Conservation (phyloP, 2,329 filamentous ascomycete genomes). For the Ceratocystis smalleyi region DNA sequence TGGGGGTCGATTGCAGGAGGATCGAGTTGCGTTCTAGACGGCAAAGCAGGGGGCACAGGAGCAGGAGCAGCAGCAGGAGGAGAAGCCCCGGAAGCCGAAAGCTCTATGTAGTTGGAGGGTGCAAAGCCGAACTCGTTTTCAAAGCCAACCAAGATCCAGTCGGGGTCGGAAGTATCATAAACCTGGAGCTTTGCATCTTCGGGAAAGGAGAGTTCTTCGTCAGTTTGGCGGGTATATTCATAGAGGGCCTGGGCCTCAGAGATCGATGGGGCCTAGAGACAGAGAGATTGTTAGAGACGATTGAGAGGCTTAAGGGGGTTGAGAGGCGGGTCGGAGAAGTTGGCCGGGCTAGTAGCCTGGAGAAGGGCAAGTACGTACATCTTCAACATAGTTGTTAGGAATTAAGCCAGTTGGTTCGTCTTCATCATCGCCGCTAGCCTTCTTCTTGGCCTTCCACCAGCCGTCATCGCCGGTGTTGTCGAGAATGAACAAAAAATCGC, state of each 20-base stretch:
- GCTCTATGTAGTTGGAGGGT: conserved; percentile 88
- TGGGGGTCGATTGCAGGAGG: conserved; percentile 25
- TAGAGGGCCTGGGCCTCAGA: conserved; percentile 73
- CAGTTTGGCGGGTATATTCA: conserved; percentile 92
- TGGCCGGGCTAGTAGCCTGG: background rate
- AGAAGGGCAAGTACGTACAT: conserved; percentile 38
- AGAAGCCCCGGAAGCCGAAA: conserved; percentile 33
- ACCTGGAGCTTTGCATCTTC: conserved; percentile 74
- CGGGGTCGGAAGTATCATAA: conserved; percentile 79
- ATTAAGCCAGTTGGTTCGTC: conserved; percentile 83
- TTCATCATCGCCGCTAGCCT: conserved; percentile 65
- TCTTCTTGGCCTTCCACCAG: conserved; percentile 97
- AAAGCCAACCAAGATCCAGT: conserved; percentile 86
- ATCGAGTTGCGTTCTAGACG: conserved; percentile 27
- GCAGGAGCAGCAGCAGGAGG: conserved; percentile 18
- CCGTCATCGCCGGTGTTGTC: conserved; percentile 64
- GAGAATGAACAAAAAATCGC: conserved; percentile 75
- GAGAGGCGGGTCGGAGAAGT: background rate
- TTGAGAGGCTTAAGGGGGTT: background rate
- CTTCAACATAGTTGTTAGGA: conserved; percentile 87
- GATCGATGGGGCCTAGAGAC: conserved; percentile 38
- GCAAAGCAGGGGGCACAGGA: conserved; percentile 29
- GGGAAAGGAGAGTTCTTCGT: conserved; percentile 90
- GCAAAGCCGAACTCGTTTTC: conserved; percentile 85
- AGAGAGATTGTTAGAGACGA: conserved; percentile 12